Evolutionary conservation across 768 basidiomycete species (phyloP).

Genomic region (Hortiboletus campestris): DNA sequence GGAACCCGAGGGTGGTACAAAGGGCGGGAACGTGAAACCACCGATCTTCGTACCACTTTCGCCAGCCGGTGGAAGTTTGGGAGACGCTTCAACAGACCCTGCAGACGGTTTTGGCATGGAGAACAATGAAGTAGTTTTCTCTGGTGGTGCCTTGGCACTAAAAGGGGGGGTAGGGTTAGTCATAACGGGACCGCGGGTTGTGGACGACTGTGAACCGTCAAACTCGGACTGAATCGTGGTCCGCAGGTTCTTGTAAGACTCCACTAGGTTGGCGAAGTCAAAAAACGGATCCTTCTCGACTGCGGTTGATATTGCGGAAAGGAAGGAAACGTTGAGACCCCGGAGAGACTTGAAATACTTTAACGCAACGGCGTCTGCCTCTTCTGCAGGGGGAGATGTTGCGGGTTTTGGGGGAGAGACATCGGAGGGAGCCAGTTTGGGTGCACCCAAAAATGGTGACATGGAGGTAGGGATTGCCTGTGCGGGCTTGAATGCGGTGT

Average conservation of each 20-base stretch:
- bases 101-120: conserved; percentile 37
- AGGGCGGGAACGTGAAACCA: conserved; percentile 28
- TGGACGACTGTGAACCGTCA: conserved; percentile 32
- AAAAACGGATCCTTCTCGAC: conserved; percentile 68
- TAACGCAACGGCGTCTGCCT: conserved; percentile 35
- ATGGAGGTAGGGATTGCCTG: conserved; percentile 19
- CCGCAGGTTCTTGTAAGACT: conserved; percentile 59
- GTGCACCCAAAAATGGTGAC: conserved; percentile 13
- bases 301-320: conserved; percentile 55
- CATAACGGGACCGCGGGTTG: conserved; percentile 4
- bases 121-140: conserved; percentile 17
- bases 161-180: conserved; percentile 13
- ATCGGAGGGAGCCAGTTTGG: conserved; percentile 22
- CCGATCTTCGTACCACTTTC: conserved; percentile 20
- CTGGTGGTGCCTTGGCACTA: conserved; percentile 7
- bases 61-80: conserved; percentile 5
- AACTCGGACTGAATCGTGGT: conserved; percentile 54
- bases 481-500: conserved; percentile 8
- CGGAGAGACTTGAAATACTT: conserved; percentile 71
- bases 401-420: conserved; percentile 13
- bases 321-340: conserved; percentile 67
- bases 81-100: conserved; percentile 17
- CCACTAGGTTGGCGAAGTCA: conserved; percentile 56
- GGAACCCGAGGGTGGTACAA: conserved; percentile 20
- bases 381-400: conserved; percentile 21